phyloP scores from a whole-genome alignment of 2,329 filamentous ascomycete species.

The Alternaria sp. region DNA sequence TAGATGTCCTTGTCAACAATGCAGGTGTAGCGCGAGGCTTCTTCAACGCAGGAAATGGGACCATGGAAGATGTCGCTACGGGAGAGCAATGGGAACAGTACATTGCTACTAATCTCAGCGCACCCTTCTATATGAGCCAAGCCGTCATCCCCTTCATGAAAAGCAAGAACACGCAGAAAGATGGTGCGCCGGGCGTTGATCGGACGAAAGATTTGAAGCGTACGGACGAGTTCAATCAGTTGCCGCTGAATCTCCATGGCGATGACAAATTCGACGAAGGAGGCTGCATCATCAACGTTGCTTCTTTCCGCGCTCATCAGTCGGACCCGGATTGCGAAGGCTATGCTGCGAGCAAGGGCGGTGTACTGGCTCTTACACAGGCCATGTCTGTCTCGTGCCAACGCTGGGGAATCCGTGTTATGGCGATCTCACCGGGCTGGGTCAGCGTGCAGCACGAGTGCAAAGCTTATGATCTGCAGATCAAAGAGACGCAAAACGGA shows the following conservation, averaged over 20 bases:
- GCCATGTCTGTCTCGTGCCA: conserved; percentile 55
- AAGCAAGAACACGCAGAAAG: conserved; percentile 21
- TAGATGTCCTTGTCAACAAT: conserved; percentile 43
- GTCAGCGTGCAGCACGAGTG: conserved; percentile 56
- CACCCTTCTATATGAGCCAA: conserved; percentile 30
- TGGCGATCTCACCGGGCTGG: conserved; percentile 58
- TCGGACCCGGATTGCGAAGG: conserved; percentile 57
- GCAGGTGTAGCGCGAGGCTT: conserved; percentile 32
- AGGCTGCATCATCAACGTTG: conserved; percentile 52
- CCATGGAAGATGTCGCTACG: conserved; percentile 30
- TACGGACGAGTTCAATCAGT: conserved; percentile 25
- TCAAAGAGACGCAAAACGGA: conserved; percentile 25
- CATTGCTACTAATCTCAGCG: conserved; percentile 29
- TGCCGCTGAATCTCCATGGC: conserved; percentile 27
- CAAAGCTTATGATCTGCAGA: conserved; percentile 49
- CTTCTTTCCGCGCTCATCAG: conserved; percentile 58
- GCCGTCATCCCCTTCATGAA: conserved; percentile 32
- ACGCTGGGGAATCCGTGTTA: conserved; percentile 53
- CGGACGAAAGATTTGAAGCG: conserved; percentile 26
- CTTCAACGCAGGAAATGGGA: conserved; percentile 30
- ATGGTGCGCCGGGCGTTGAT: conserved; percentile 17
- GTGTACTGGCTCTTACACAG: conserved; percentile 57
- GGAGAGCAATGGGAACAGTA: conserved; percentile 33
- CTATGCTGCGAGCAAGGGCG: conserved; percentile 58
- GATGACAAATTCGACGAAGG: conserved; percentile 30